These are phyloP conservation scores for Mortierella sp. DNA, from an alignment of 371 early-diverging fungal species.

Conservation along the genomic window DNA sequence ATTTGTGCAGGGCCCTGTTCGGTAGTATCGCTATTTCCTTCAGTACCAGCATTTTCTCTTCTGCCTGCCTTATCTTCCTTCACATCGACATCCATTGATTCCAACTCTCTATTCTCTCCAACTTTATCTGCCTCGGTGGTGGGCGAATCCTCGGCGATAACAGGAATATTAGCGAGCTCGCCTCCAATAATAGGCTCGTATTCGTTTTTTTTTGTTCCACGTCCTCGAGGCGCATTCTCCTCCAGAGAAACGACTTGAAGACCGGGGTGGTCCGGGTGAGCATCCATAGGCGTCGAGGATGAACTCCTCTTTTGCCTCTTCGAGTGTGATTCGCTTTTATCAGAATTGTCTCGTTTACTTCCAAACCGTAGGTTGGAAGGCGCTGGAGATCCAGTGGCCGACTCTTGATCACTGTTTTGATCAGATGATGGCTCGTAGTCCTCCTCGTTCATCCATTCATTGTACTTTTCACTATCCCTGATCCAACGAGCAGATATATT, in stretches of 20 bases:
- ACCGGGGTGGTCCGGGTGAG: conserved; percentile 45
- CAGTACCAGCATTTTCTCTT: not conserved
- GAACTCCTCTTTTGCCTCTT: conserved; percentile 54
- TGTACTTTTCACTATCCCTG: conserved; percentile 77
- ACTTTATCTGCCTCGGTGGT: not conserved
- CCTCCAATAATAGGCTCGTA: conserved; percentile 77
- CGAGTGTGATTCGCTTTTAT: conserved; percentile 37
- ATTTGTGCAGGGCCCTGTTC: conserved; percentile 58
- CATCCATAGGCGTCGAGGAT: conserved; percentile 50
- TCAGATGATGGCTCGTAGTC: conserved; percentile 75
- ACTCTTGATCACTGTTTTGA: conserved; percentile 51
- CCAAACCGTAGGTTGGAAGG: conserved; percentile 51
- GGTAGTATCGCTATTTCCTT: conserved; percentile 8
- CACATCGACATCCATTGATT: conserved; percentile 40
- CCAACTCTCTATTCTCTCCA: not conserved
- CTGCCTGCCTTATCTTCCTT: conserved; percentile 24
- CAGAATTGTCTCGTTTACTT: conserved; percentile 44
- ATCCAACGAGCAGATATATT: conserved; percentile 79
- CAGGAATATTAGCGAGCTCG: conserved; percentile 75
- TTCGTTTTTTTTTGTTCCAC: conserved; percentile 72
- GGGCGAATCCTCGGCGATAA: conserved; percentile 47
- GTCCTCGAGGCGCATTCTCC: conserved; percentile 53
- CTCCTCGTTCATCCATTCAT: conserved; percentile 85
- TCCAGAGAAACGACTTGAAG: conserved; percentile 57
- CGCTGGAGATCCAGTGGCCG: conserved; percentile 44